These are phyloP conservation scores for Fusarium praegraminearum DNA, from an alignment of 2,329 filamentous ascomycete species.

Conservation along the genomic window DNA sequence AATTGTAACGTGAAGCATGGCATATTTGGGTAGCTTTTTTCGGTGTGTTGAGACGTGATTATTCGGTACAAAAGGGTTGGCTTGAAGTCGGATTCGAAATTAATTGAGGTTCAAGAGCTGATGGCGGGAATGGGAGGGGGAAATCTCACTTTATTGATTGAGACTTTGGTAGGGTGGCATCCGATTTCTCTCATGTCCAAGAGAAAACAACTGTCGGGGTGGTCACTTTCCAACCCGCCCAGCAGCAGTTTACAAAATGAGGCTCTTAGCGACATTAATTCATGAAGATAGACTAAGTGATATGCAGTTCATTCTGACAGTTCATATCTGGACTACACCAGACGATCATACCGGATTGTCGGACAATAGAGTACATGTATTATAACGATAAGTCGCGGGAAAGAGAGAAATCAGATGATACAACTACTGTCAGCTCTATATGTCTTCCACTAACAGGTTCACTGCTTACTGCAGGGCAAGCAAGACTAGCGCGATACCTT, in stretches of 20 bases:
- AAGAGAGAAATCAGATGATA: neutral
- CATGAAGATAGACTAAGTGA: no score
- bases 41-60: no score
- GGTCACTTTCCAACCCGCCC: no score
- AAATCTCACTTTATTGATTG: neutral
- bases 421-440: neutral
- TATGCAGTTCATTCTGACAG: no score
- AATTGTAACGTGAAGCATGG: neutral
- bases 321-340: no score
- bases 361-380: neutral
- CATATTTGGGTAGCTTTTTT: neutral
- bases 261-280: no score
- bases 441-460: neutral
- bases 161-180: neutral
- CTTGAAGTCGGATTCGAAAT: neutral
- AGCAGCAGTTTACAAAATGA: no score
- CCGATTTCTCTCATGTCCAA: neutral
- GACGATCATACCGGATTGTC: neutral
- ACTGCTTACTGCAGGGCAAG: neutral
- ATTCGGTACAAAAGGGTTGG: no score
- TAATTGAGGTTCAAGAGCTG: neutral
- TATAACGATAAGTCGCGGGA: neutral
- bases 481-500: neutral
- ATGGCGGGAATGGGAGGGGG: neutral
- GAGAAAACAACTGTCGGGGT: neutral